Evolutionary conservation across 169 alveolate species (phyloP).

Genomic region (Plasmodium coatneyi): DNA sequence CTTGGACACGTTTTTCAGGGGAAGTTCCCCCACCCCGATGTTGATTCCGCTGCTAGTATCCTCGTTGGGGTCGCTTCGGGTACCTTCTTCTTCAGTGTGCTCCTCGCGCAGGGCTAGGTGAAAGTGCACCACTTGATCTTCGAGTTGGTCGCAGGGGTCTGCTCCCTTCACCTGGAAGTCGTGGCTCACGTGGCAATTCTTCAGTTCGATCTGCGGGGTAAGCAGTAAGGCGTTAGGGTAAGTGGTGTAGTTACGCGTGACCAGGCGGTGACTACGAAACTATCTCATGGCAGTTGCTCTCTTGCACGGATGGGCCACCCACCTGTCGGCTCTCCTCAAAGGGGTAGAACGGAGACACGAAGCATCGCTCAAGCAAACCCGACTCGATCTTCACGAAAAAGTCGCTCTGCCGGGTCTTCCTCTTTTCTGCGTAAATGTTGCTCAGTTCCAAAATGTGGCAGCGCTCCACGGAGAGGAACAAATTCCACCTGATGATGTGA

Average conservation of each 20-base stretch:
- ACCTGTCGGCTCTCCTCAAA: slow-evolving; percentile 44
- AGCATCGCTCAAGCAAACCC: not conserved
- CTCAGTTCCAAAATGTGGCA: slow-evolving; percentile 64
- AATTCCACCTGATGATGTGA: not conserved
- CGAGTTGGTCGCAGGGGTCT: not conserved
- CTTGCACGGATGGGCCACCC: not conserved
- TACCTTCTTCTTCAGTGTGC: not conserved
- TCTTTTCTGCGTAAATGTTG: slow-evolving; percentile 59
- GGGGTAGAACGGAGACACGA: slow-evolving; percentile 11
- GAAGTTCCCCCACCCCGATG: slow-evolving; percentile 38
- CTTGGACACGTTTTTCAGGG: not conserved
- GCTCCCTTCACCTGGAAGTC: slow-evolving; percentile 12
- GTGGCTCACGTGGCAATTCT: slow-evolving; percentile 28
- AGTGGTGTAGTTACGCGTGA: not conserved
- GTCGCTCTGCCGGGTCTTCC: slow-evolving; percentile 23
- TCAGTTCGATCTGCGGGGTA: slow-evolving; percentile 39
- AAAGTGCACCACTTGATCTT: not conserved
- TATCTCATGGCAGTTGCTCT: not conserved
- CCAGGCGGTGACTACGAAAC: not conserved
- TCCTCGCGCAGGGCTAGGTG: not conserved
- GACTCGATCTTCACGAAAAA: slow-evolving; percentile 56
- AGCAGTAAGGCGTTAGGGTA: too few species aligned
- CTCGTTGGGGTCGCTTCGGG: not conserved
- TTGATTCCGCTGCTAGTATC: slow-evolving; percentile 18
- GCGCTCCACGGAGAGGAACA: slow-evolving; percentile 29